Percentiles rank a stretch among this genome's conserved stretches.
Conservation (phyloP, 2,329 filamentous ascomycete genomes). For the Metarhizium rileyi region DNA sequence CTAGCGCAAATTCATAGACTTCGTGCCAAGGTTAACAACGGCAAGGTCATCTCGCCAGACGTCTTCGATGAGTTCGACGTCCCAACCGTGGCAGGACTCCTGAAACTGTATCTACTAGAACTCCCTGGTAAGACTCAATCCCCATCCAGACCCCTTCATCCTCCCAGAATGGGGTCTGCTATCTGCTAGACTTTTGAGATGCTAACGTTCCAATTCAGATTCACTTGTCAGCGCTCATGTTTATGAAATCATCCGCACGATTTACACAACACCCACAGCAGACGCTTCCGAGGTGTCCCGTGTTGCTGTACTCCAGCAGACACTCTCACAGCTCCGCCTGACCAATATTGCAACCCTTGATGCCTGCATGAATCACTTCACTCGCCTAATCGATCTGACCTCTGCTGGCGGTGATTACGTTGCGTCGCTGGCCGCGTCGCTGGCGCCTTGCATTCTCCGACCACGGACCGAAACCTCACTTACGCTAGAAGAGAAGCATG, state of each 20-base stretch:
- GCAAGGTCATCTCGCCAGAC: constrained; percentile 67
- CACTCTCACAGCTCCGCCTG: constrained; percentile 84
- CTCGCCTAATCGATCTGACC: constrained; percentile 88
- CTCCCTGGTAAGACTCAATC: constrained; percentile 60
- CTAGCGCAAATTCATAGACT: constrained; percentile 77
- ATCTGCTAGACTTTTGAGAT: not conserved
- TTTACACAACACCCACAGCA: constrained; percentile 74
- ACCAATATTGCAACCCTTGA: constrained; percentile 99
- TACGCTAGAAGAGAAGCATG: constrained; percentile 91
- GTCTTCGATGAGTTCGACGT: constrained; percentile 83
- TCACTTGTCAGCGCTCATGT: constrained; percentile 97
- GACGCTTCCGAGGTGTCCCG: constrained; percentile 70
- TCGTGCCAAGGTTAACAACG: constrained; percentile 74
- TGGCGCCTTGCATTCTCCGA: constrained; percentile 81
- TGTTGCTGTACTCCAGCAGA: constrained; percentile 87
- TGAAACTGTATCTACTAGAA: constrained; percentile 92
- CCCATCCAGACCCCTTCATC: too few relatives aligned
- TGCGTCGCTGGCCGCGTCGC: constrained; percentile 57
- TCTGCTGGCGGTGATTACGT: constrained; percentile 88
- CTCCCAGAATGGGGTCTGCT: not conserved
- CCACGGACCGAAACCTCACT: constrained; percentile 81
- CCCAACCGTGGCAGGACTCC: constrained; percentile 80
- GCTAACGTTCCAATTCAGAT: constrained; percentile 44
- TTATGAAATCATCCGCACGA: constrained; percentile 97
- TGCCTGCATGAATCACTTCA: constrained; percentile 96